Base-by-base conservation (phyloP, 192 early-diverging fungal genomes). In the Spizellomyces punctatus region DNA sequence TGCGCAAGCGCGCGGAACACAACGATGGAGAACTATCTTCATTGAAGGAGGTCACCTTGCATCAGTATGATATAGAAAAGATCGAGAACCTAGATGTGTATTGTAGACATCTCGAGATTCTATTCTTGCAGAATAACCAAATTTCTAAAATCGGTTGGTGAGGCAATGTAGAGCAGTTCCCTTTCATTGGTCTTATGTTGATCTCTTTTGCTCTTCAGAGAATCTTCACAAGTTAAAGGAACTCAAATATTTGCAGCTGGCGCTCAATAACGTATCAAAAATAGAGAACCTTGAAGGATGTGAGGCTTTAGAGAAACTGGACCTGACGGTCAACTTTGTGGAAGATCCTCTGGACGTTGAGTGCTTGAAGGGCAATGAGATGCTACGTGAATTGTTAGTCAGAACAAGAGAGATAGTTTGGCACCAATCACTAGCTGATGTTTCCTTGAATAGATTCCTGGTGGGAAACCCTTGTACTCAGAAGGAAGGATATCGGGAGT, bases 21-120 rank as follows among this genome's bases (percentile, higher is more conserved):
- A 88, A 88, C 61, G 85, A 88, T 58, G 85, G 85, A 47, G 85
- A 87, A 52, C 72, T 88, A 14, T 82, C 85, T 17, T 76, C 85
- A 0, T 76, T 88, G 46, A 71, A 70, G 46, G 87, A 88, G 69
- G 74, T 88, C 10, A 78, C 87, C 9, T 74, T 88, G 42, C 87
- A 88, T 68, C 87, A 88, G 66, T 87, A 83, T 64, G 87, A 87
- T 67, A 81, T 88, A 46, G 87, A 87, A 66, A 87, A 84, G 68
- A 88, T 88, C 21, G 87, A 88, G 78, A 83, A 82, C 65, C 78
- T 88, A 3, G 87, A 87, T 59, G 65, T 82, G 8, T 88, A 84
- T 64, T 88, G 87, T 68, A 75, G 85, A 16, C 65, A 85, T 61
- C 62, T 88, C 36, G 83, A 85, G 73, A 87, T 87, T 46, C 67